Conservation (phyloP, 177 flowering plant species). For the Telopea speciosissima region DNA sequence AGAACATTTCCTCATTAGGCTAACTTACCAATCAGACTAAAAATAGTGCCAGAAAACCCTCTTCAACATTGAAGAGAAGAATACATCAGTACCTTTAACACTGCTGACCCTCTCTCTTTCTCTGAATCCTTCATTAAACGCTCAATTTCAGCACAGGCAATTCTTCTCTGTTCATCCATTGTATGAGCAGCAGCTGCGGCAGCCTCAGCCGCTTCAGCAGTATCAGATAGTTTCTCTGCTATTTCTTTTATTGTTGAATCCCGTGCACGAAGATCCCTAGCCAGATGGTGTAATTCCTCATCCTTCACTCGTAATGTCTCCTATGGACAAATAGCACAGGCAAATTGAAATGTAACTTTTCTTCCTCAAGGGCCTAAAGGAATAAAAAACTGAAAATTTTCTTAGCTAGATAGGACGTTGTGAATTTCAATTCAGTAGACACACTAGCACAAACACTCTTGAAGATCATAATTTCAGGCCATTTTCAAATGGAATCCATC, state of each 20-base stretch:
- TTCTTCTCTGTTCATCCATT: constrained; percentile 83
- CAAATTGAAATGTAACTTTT: neutral
- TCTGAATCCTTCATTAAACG: constrained; percentile 50
- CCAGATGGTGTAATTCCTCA: constrained; percentile 86
- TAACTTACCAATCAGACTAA: neutral
- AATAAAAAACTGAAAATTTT: too few species aligned
- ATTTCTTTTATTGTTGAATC: constrained; percentile 89
- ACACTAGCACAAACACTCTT: neutral
- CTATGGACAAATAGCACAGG: constrained; percentile 23
- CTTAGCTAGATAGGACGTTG: neutral
- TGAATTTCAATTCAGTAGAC: neutral
- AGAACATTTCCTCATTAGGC: neutral
- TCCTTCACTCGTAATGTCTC: constrained; percentile 92
- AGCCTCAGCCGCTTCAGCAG: constrained; percentile 95
- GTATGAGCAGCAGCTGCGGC: constrained; percentile 96
- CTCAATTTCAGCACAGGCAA: constrained; percentile 73
- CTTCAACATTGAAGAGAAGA: neutral
- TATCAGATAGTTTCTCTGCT: constrained; percentile 83
- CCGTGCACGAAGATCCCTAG: constrained; percentile 81
- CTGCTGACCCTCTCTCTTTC: constrained; percentile 48
- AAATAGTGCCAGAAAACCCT: neutral
- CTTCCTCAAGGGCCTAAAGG: neutral
- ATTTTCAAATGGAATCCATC: neutral
- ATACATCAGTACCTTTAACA: constrained; percentile 45
- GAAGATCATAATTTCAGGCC: neutral